Base-by-base conservation (phyloP, 371 early-diverging fungal species). In the Mortierella sp. region DNA sequence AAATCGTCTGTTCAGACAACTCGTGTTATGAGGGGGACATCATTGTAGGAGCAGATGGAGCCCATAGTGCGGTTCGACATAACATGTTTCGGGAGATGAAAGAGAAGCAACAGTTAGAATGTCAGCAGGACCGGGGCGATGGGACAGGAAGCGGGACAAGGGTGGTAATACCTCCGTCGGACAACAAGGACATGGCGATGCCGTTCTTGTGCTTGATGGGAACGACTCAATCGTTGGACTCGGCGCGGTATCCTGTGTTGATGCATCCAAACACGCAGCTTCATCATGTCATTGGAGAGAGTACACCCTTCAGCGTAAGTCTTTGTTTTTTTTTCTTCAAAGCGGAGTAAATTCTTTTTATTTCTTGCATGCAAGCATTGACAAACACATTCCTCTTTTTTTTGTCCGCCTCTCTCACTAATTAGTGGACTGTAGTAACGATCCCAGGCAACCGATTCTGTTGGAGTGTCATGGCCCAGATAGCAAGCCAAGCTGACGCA, bases 401-500 rank as follows among this genome's bases (percentile, higher is more conserved):
- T 8, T 14, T 19, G 61, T 21, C 19, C 48, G 10, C 50, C 69
- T 9, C 21, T n/a, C 48, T 13, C 10, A 11, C n/a, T 75, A 9
- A 53, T 50, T 70, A 80, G 76, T 80, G 80, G 80, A 71, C 72
- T 0, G 69, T 72, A 5, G 24, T 67, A 24, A 80, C 64, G 21
- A 57, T 80, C 0, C 72, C 80, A 21, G 48, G 51, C 26, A 80
- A 80, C 34, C 43, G 71, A 34, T 61, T 80, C 44, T 80, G 80
- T 43, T 80, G 80, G 80, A 76, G 64, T 34, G 55, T 75, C 6
- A 54, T 73, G 28, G n/a, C 69, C 8, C 80, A 80, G 44, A 53
- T 76, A 40, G 40, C 50, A 9, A 40, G 73, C n/a, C 57, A 75
- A 26, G 74, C 69, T 0, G 79, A 73, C 0, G 74, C 71, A 0